A percentile compares a stretch with the other conserved stretches of the same genome.
These are phyloP conservation scores for Allium fistulosum DNA, from an alignment of 106 monocot species.

Conservation along the genomic window DNA sequence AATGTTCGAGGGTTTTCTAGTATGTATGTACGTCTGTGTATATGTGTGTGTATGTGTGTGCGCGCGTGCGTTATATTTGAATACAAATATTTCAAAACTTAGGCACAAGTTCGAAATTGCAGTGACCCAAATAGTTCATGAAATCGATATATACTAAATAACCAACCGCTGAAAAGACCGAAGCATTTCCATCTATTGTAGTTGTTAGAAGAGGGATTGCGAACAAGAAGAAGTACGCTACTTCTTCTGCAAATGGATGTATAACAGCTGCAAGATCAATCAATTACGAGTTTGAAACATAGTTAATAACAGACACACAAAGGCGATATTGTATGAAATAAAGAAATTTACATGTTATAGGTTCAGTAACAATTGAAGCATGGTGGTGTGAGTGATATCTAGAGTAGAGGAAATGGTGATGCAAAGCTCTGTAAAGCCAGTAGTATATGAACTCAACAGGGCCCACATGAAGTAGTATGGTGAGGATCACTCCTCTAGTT, in stretches of 20 bases:
- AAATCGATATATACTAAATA: conserved; percentile 62
- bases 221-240: conserved; percentile 52
- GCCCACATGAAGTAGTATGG: conserved; percentile 21
- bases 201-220: conserved; percentile 30
- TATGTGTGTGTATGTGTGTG: too few relatives aligned
- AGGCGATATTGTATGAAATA: too few relatives aligned
- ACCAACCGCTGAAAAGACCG: conserved; percentile 9
- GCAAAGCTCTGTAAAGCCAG: conserved; percentile 48
- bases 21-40: too few relatives aligned
- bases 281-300: too few relatives aligned
- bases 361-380: conserved; percentile 47
- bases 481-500: conserved; percentile 17
- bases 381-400: conserved; percentile 58
- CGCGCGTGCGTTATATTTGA: too few relatives aligned
- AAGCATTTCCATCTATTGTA: conserved; percentile 18
- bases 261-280: conserved; percentile 50
- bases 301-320: too few relatives aligned
- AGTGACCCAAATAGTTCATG: conserved; percentile 88
- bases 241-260: conserved; percentile 66
- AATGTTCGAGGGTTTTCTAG: too few relatives aligned
- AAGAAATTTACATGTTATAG: conserved; percentile 34
- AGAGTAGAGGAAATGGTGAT: conserved; percentile 49
- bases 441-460: conserved; percentile 63
- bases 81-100: not conserved
- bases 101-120: conserved; percentile 79